Conservation (phyloP, 768 basidiomycete genomes). For the Tulasnella sp. region DNA sequence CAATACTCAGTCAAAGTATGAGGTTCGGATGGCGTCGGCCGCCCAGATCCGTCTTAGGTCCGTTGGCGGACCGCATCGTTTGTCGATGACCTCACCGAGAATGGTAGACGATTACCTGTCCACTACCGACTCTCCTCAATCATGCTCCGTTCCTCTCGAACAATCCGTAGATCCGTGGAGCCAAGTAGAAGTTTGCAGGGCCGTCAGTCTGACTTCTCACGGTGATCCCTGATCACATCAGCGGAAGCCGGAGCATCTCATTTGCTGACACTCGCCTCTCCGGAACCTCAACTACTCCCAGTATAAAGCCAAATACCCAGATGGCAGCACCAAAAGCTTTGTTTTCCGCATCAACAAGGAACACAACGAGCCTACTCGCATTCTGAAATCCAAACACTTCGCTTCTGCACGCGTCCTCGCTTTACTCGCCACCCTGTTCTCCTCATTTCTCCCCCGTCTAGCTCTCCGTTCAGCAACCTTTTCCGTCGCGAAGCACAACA, state of each 20-base stretch:
- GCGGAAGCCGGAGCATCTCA: background rate
- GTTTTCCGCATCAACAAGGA: background rate
- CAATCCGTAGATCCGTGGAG: background rate
- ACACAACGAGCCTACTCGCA: background rate
- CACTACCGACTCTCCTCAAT: background rate
- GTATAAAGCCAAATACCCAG: background rate
- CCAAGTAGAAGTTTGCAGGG: background rate
- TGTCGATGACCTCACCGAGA: background rate
- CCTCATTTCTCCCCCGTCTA: slow-evolving; percentile 27
- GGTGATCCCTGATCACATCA: background rate
- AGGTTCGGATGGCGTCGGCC: too few species aligned
- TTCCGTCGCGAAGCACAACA: background rate
- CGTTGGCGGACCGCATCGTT: background rate
- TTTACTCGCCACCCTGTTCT: slow-evolving; percentile 27
- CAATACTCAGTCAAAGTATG: background rate
- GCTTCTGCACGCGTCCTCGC: background rate
- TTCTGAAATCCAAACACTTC: background rate
- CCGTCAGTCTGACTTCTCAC: background rate
- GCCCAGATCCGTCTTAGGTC: too few species aligned
- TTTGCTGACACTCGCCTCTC: background rate
- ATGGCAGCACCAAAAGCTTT: background rate
- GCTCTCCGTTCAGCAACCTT: slow-evolving; percentile 4
- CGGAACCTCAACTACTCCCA: background rate
- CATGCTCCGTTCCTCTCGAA: background rate
- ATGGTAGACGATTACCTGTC: background rate